Percentiles rank a stretch among this genome's conserved stretches.
These are phyloP conservation scores for Venturia carpophila DNA, from an alignment of 2,329 filamentous ascomycete genomes.

Conservation along the genomic window DNA sequence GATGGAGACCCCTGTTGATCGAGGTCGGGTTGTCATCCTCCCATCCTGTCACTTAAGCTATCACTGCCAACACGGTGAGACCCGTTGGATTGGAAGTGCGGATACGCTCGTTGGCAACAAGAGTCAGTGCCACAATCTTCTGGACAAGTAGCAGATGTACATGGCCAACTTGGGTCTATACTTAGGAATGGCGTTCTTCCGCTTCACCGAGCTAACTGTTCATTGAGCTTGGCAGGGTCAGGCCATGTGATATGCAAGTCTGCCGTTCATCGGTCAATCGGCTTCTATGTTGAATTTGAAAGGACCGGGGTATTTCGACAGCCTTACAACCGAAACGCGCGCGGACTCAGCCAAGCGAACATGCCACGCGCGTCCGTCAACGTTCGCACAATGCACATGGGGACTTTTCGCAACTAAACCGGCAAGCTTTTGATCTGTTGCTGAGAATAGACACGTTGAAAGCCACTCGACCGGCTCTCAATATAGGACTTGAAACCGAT, in stretches of 20 bases:
- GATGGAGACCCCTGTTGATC: not conserved
- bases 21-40: not conserved
- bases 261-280: not conserved
- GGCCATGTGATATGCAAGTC: not conserved
- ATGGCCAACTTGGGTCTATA: constrained; percentile 2
- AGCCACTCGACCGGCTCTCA: not conserved
- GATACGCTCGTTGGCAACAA: not conserved
- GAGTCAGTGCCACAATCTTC: not conserved
- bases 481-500: not conserved
- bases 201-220: not conserved
- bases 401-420: not conserved
- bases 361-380: not conserved
- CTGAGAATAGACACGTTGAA: not conserved
- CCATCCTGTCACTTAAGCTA: not conserved
- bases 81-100: not conserved
- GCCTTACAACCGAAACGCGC: not conserved
- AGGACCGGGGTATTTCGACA: not conserved
- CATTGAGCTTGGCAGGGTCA: not conserved
- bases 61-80: not conserved
- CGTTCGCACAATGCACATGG: not conserved
- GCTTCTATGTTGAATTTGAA: not conserved
- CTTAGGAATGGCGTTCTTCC: not conserved
- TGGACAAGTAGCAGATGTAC: not conserved
- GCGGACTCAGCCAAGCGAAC: constrained; percentile 1
- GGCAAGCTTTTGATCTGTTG: not conserved